Evolutionary conservation across 371 early-diverging fungal genomes (phyloP), one percentile per base, ranked within the genome.

Genomic region (Fennellomyces sp.): DNA sequence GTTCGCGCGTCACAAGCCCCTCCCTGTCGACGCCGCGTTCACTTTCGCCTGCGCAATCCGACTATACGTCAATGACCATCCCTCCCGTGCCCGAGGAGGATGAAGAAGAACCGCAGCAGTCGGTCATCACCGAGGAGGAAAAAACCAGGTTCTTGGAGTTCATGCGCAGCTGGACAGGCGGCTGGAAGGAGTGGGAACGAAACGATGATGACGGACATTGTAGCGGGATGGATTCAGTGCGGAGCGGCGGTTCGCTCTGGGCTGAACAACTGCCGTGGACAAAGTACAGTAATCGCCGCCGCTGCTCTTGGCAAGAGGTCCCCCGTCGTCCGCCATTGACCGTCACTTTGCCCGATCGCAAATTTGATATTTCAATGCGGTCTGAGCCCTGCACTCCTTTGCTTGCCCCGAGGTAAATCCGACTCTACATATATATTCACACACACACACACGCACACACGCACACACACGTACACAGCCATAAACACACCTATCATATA

Each of bases 161-260:
- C 53, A 69, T 79, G 54, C 73, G 74, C 31, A 64, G 35, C n/a
- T 79, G 79, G 79, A 79, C 79, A 35, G 75, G 79, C 56, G 70
- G 75, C 38, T 75, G 63, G 69, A 64, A 66, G 29, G 64, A 60
- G 15, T 73, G 73, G 73, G 61, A 64, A 35, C 29, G 23, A 13
- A 56, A 15, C 27, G 3, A 36, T 13, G 47, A 19, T 25, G 47
- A 58, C 39, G 48, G 33, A 26, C 36, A 54, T 54, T 33, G 6
- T 41, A 38, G 27, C 38, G 55, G 33, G 19, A 38, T 36, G 7
- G 59, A 54, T 12, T 19, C 38, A 42, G 33, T 56, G 38, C 49
- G 41, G 23, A 48, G 35, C 26, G 60, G 54, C 23, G 60, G 59
- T 21, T 75, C 76, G 1, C 56, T 75, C 1, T 75, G 71, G 76